Conservation (phyloP, 495 filamentous ascomycete genomes). For the Neurospora cerealis region DNA sequence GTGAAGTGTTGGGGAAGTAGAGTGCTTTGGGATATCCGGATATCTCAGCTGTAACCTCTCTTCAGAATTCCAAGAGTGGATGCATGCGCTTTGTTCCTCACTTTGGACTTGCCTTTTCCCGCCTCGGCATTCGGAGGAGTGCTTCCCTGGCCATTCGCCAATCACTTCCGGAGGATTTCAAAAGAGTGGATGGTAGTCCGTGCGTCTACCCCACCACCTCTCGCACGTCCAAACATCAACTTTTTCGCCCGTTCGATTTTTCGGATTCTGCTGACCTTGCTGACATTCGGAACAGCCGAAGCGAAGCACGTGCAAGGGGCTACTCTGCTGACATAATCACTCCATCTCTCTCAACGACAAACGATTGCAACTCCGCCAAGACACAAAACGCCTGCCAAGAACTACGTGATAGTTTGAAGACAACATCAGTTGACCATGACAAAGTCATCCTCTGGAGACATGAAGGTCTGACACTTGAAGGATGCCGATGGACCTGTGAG, state of each 20-base stretch:
- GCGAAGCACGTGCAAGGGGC: neutral
- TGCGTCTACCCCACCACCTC: neutral
- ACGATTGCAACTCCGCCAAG: neutral
- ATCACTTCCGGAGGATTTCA: slow-evolving; percentile 3
- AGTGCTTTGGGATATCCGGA: neutral
- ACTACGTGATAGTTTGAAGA: neutral
- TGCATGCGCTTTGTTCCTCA: neutral
- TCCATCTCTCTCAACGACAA: slow-evolving; percentile 2
- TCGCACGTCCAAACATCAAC: neutral
- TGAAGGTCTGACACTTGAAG: neutral
- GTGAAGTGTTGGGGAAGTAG: neutral
- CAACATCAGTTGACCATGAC: neutral
- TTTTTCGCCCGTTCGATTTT: neutral
- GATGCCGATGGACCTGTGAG: too few species aligned
- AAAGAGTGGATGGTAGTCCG: neutral
- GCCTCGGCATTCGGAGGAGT: slow-evolving; percentile 4
- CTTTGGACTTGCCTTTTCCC: neutral
- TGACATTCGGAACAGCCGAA: neutral
- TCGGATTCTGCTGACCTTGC: neutral
- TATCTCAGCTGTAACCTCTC: neutral
- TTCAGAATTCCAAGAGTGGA: neutral
- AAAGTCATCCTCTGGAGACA: neutral
- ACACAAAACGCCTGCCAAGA: neutral
- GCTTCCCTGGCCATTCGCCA: slow-evolving; percentile 1
- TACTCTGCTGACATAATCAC: slow-evolving; percentile 2